Conservation (phyloP, 257 asterid species). For the Dorcoceras hygrometricum region DNA sequence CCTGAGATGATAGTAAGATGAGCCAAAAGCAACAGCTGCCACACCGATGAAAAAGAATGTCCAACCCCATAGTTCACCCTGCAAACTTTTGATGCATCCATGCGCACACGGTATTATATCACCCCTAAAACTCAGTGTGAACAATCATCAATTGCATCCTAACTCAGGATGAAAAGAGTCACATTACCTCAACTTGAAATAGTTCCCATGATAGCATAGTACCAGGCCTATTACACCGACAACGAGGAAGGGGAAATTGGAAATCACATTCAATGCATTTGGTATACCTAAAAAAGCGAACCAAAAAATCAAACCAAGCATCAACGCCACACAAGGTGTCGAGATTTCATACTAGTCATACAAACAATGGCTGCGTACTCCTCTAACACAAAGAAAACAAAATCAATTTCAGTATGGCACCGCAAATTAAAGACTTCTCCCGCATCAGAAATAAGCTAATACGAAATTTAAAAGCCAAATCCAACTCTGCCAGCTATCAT, state of each 20-base stretch:
- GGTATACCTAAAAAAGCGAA: slow-evolving; percentile 72
- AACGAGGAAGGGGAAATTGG: slow-evolving; percentile 80
- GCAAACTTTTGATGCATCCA: slow-evolving; percentile 46
- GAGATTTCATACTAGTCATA: background rate
- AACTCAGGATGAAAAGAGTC: slow-evolving; percentile 9
- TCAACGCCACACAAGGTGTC: background rate
- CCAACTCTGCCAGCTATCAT: background rate
- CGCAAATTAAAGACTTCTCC: slow-evolving; percentile 11
- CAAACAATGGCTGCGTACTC: background rate
- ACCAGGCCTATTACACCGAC: slow-evolving; percentile 80
- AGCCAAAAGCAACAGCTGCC: slow-evolving; percentile 89
- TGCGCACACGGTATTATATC: background rate
- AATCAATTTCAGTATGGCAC: slow-evolving; percentile 2
- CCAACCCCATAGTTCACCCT: slow-evolving; percentile 95
- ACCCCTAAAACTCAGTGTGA: background rate
- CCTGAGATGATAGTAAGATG: slow-evolving; percentile 87
- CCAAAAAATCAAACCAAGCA: slow-evolving; percentile 15
- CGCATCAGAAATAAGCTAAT: background rate
- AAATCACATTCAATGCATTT: slow-evolving; percentile 78
- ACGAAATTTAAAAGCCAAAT: background rate
- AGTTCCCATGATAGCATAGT: slow-evolving; percentile 68
- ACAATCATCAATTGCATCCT: background rate
- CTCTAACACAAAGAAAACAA: background rate
- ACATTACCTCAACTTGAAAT: slow-evolving; percentile 82
- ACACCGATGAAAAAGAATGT: slow-evolving; percentile 79